These are phyloP conservation scores for Colletotrichum sp. DNA, from an alignment of 2,329 filamentous ascomycete genomes.

Conservation along the genomic window DNA sequence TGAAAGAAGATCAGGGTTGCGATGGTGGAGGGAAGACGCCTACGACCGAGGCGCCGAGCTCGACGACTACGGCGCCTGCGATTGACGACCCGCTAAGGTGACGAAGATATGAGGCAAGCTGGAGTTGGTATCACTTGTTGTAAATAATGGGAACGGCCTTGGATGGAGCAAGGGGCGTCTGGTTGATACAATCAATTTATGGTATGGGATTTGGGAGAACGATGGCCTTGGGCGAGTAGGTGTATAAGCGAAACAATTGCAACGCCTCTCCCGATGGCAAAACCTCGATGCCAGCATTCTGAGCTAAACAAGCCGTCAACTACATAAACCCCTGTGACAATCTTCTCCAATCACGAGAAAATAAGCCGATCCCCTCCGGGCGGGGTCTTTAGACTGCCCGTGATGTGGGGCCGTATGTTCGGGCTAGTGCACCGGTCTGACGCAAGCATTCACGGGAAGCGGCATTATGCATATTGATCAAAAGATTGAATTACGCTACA, in stretches of 20 bases:
- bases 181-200: background rate
- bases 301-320: background rate
- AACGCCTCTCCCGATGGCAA: background rate
- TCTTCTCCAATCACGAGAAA: background rate
- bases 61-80: background rate
- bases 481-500: background rate
- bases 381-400: background rate
- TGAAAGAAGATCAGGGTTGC: background rate
- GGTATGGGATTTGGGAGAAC: background rate
- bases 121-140: background rate
- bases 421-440: no score
- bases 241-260: background rate
- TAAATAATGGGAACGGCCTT: background rate
- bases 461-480: background rate
- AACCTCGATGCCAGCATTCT: background rate
- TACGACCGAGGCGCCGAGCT: background rate
- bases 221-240: background rate
- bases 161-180: background rate
- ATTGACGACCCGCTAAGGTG: background rate
- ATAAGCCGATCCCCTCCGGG: background rate
- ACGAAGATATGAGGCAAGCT: fast-evolving
- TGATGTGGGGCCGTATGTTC: no score
- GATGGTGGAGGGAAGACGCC: background rate
- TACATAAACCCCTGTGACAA: fast-evolving
- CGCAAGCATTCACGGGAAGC: no score